Percentiles rank a stretch among this genome's conserved stretches.
These are phyloP conservation scores for Triticum dicoccoides DNA, from an alignment of 176 grass and related monocot genomes.

Conservation along the genomic window DNA sequence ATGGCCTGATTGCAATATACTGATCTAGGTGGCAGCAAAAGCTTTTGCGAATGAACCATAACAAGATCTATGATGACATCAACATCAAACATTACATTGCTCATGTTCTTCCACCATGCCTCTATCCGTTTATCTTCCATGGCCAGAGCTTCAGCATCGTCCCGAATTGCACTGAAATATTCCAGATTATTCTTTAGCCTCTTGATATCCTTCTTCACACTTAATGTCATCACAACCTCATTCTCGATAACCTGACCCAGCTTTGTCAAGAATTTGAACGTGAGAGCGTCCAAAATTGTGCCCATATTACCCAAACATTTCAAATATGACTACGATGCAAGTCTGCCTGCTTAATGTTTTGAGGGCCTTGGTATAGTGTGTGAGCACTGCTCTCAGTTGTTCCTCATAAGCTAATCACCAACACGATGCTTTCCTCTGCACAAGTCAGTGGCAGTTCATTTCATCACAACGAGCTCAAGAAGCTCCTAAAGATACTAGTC, in stretches of 20 bases:
- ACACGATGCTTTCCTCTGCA: neutral
- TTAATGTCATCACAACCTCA: neutral
- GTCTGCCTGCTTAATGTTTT: neutral
- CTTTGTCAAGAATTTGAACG: neutral
- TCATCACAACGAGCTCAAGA: neutral
- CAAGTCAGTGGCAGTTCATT: neutral
- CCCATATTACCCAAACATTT: neutral
- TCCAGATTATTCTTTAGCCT: neutral
- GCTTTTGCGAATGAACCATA: constrained; percentile 1
- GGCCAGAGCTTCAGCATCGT: constrained; percentile 27
- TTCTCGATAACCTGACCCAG: neutral
- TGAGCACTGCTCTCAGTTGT: neutral
- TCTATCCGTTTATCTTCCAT: neutral
- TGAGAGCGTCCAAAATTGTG: neutral
- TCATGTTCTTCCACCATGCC: constrained; percentile 26
- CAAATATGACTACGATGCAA: neutral
- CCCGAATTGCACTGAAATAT: neutral
- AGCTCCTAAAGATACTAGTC: neutral
- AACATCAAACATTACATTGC: constrained; percentile 13
- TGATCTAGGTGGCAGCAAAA: neutral
- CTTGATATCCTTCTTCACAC: neutral
- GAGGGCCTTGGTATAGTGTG: neutral
- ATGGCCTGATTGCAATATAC: neutral
- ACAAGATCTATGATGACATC: constrained; percentile 32
- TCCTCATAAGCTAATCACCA: neutral